Conservation (phyloP, 306 rosid genomes). For the Sicyos baderoa region DNA sequence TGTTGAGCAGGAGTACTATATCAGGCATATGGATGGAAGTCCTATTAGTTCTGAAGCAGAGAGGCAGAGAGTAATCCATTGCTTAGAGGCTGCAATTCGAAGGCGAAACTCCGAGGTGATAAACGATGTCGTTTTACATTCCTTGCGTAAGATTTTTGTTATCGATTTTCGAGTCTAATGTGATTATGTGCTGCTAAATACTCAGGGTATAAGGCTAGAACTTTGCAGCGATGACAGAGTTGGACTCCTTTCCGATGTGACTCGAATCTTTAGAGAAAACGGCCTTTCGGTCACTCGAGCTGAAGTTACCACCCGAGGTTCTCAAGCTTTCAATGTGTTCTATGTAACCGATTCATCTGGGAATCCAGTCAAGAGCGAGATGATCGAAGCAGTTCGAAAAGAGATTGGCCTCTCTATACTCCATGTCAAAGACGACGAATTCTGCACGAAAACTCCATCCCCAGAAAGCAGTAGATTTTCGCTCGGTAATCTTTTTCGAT, state of each 20-base stretch:
- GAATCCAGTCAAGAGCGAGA: conserved; percentile 65
- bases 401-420: conserved; percentile 73
- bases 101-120: conserved; percentile 81
- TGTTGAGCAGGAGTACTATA: conserved; percentile 62
- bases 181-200: conserved; percentile 1
- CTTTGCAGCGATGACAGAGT: conserved; percentile 74
- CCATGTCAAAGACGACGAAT: conserved; percentile 51
- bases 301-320: conserved; percentile 76
- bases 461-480: conserved; percentile 57
- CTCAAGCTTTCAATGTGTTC: conserved; percentile 72
- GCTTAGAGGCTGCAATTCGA: conserved; percentile 90
- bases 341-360: conserved; percentile 84
- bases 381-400: conserved; percentile 73
- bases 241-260: conserved; percentile 86
- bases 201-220: conserved; percentile 83
- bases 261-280: conserved; percentile 91
- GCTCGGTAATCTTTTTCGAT: conserved; percentile 55
- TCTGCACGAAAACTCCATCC: conserved; percentile 38
- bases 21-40: conserved; percentile 79
- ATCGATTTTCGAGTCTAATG: background rate
- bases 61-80: conserved; percentile 83
- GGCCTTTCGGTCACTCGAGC: conserved; percentile 87
- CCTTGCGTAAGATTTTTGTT: background rate
- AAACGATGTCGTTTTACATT: background rate
- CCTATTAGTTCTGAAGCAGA: conserved; percentile 87